Evolutionary conservation across 1,284 basidiomycete genomes (phyloP).

Genomic region (Xerocomus tenax): DNA sequence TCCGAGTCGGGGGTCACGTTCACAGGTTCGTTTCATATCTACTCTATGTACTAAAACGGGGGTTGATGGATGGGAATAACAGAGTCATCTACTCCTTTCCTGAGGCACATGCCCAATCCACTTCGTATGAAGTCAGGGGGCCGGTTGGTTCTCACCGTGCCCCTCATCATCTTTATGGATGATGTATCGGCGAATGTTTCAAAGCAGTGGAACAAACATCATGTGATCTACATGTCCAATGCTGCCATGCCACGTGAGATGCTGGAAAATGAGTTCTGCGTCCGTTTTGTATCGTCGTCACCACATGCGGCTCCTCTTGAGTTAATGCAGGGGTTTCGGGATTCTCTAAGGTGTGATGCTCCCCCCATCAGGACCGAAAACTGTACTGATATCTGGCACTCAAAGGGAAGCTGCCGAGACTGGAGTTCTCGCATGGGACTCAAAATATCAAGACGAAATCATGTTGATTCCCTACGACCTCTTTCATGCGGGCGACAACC

Average conservation of each 20-base stretch:
- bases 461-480: conserved; percentile 22
- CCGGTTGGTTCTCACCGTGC: conserved; percentile 13
- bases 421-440: conserved; percentile 20
- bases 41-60: too few relatives aligned
- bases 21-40: too few relatives aligned
- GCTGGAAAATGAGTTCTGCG: conserved; percentile 24
- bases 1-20: too few relatives aligned
- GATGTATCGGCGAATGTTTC: conserved; percentile 29
- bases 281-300: conserved; percentile 27
- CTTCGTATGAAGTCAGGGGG: background rate
- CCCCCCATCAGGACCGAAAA: too few relatives aligned
- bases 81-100: too few relatives aligned
- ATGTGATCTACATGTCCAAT: conserved; percentile 25
- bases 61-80: too few relatives aligned
- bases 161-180: conserved; percentile 26
- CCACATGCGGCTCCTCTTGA: conserved; percentile 28
- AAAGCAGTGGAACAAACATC: conserved; percentile 33
- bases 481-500: conserved; percentile 30
- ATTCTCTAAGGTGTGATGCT: too few relatives aligned
- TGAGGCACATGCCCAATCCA: too few relatives aligned
- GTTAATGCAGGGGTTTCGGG: conserved; percentile 8
- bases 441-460: conserved; percentile 16
- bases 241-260: conserved; percentile 4
- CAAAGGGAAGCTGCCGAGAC: background rate
- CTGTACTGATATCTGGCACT: too few relatives aligned